A percentile compares a stretch with the other conserved stretches of the same genome.
These are phyloP conservation scores for Magnaporthiopsis poae DNA, from an alignment of 2,329 filamentous ascomycete genomes.

Conservation along the genomic window DNA sequence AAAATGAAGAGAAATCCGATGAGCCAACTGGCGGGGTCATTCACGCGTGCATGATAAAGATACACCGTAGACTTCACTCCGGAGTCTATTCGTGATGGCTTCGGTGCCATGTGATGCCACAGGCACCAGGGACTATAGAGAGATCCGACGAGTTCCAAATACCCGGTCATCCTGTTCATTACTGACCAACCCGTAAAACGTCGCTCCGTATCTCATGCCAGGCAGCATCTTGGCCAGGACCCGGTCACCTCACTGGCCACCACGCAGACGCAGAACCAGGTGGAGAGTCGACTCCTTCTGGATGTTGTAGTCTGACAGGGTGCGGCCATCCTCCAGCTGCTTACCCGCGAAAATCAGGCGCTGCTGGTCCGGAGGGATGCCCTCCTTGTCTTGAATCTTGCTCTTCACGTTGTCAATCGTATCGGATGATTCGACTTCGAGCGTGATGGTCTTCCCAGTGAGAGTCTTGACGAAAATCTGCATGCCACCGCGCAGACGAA, in stretches of 20 bases:
- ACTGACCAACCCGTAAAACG: slow-evolving; percentile 7
- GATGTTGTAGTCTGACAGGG: slow-evolving; percentile 81
- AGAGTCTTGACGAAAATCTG: slow-evolving; percentile 64
- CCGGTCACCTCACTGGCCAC: slow-evolving; percentile 39
- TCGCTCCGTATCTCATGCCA: slow-evolving; percentile 4
- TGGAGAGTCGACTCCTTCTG: slow-evolving; percentile 69
- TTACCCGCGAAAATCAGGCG: slow-evolving; percentile 62
- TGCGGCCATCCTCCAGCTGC: slow-evolving; percentile 66
- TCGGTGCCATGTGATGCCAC: neutral
- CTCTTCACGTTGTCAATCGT: slow-evolving; percentile 63
- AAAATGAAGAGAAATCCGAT: neutral
- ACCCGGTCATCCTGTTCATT: slow-evolving; percentile 1
- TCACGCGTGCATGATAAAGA: neutral
- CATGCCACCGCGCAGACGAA: slow-evolving; percentile 75
- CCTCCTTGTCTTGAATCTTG: slow-evolving; percentile 65
- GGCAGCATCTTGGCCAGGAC: too few relatives aligned
- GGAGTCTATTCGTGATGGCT: neutral
- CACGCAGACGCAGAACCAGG: slow-evolving; percentile 60
- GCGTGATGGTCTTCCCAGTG: slow-evolving; percentile 60
- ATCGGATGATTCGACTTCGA: slow-evolving; percentile 58
- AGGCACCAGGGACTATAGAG: neutral
- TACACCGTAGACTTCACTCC: neutral
- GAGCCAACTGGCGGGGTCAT: neutral
- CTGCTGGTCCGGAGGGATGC: slow-evolving; percentile 61
- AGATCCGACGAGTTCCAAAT: neutral